A percentile compares a stretch with the other conserved stretches of the same genome.
These are phyloP conservation scores for Suhomyces sp. DNA, from an alignment of 805 yeast genomes.

Conservation along the genomic window DNA sequence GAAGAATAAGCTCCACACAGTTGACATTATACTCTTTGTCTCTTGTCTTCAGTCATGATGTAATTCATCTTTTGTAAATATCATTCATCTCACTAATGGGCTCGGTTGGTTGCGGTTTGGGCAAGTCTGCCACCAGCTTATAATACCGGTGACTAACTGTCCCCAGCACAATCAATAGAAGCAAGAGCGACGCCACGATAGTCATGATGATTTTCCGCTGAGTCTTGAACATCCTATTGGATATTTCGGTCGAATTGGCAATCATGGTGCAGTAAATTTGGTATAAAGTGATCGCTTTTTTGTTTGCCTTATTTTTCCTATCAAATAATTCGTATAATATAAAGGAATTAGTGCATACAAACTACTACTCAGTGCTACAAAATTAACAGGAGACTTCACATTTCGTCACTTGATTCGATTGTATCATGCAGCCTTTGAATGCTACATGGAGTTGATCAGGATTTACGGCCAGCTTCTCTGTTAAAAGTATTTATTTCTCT, in stretches of 20 bases:
- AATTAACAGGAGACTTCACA: too few species aligned
- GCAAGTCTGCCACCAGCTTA: neutral
- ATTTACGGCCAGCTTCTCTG: too few species aligned
- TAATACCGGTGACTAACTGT: neutral
- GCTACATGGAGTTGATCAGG: too few species aligned
- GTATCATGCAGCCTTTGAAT: too few species aligned
- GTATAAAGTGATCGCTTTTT: neutral
- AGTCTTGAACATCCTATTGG: slow-evolving; percentile 30
- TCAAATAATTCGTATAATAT: neutral
- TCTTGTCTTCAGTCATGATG: too few species aligned
- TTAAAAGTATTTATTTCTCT: too few species aligned
- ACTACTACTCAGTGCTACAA: neutral
- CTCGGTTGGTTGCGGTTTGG: neutral
- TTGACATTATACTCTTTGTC: too few species aligned
- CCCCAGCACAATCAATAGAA: slow-evolving; percentile 19
- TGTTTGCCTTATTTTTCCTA: neutral
- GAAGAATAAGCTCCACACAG: too few species aligned
- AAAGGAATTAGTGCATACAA: neutral
- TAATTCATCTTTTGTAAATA: neutral
- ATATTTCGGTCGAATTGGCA: slow-evolving; percentile 26
- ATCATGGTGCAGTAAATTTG: neutral
- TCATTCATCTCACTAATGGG: neutral
- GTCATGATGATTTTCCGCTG: slow-evolving; percentile 26
- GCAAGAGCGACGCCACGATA: slow-evolving; percentile 20
- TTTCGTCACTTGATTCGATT: too few species aligned